Evolutionary conservation across 768 basidiomycete species (phyloP).

Genomic region (Pleurotus eryngii): DNA sequence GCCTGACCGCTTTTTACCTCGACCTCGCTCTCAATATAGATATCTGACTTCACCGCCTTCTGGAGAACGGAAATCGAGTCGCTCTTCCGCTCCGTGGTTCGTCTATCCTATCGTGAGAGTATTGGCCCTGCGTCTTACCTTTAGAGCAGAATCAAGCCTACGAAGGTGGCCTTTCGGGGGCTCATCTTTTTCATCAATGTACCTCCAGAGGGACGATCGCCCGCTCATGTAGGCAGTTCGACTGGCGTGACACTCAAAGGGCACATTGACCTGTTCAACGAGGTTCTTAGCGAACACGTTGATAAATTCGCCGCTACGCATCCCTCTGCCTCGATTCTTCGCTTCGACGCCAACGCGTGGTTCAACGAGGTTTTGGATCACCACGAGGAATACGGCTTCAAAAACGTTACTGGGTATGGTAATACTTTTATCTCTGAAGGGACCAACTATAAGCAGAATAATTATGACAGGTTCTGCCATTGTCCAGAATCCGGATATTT

Average conservation of each 20-base stretch:
- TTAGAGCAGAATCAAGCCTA: slow-evolving; percentile 33
- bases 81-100: slow-evolving; percentile 17
- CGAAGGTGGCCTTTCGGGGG: slow-evolving; percentile 32
- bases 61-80: slow-evolving; percentile 45
- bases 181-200: slow-evolving; percentile 56
- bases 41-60: slow-evolving; percentile 44
- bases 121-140: too few species aligned
- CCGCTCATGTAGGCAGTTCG: slow-evolving; percentile 30
- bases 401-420: slow-evolving; percentile 43
- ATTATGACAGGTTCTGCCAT: slow-evolving; percentile 40
- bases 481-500: slow-evolving; percentile 46
- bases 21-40: slow-evolving; percentile 23
- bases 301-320: slow-evolving; percentile 32
- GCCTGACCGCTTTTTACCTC: too few species aligned
- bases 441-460: background rate
- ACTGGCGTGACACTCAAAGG: slow-evolving; percentile 32
- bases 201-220: slow-evolving; percentile 51
- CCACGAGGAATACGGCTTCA: slow-evolving; percentile 39
- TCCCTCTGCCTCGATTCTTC: slow-evolving; percentile 34
- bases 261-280: slow-evolving; percentile 41
- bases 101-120: slow-evolving; percentile 7
- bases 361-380: slow-evolving; percentile 44
- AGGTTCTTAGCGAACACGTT: slow-evolving; percentile 32
- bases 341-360: slow-evolving; percentile 50
- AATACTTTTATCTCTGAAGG: background rate